Evolutionary conservation across 208 protist genomes (phyloP), one percentile per base, ranked within the genome.

Genomic region (Leishmania guyanensis): DNA sequence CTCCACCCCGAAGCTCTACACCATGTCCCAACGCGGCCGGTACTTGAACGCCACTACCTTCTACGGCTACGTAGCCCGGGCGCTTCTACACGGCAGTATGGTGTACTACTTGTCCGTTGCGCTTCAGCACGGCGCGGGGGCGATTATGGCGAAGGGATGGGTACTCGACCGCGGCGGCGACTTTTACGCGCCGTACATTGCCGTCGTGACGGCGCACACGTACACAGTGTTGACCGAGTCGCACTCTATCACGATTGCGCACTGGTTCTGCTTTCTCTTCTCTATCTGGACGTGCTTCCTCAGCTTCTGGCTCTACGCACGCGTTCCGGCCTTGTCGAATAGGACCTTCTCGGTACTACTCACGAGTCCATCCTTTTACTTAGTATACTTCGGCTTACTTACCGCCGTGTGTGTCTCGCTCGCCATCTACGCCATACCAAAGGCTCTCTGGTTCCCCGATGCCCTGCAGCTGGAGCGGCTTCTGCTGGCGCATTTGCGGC

Each of bases 161-260:
- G 77, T 86, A 26, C 81, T 91, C 43, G 90, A 95, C 69, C 90
- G 87, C 10, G 81, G 86, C 17, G 90, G 95, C 51, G 92, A 97
- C 78, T 92, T 97, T 64, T 95, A 93, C 79, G 86, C 89, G 12
- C 81, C 88, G 0, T 98, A 97, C 83, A 92, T 94, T 50, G 86
- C 90, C 5, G 82, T 97, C 16, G 88, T 98, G 26, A 90, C 94
- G 46, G 84, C 97, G 20, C 94, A 98, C 83, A 92, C 90, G 3
- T 84, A 92, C 64, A 97, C 92, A 16, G 88, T 98, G 43, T 81
- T 91, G 36, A 87, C 93, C n/a, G 94, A 97, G 83, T 94, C 94
- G 22, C 91, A 97, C 84, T 89, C 76, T 51, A 91, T 97, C 78
- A 96, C 86, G 12, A 84, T 93, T 69, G 77, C 89, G 43, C 90